phyloP scores from a whole-genome alignment of 805 yeast genomes.

The Metschnikowia similis region DNA sequence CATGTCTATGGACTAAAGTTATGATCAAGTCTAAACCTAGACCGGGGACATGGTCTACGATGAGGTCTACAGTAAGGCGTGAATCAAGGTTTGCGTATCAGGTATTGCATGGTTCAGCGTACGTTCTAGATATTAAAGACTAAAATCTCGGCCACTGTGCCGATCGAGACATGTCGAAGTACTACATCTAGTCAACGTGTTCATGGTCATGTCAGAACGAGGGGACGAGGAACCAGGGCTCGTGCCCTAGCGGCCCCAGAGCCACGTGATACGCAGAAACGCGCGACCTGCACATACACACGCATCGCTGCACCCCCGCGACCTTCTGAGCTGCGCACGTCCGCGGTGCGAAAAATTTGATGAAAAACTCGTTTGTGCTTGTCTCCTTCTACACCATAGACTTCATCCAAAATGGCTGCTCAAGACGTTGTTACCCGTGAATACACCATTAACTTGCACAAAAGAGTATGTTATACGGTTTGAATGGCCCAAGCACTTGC shows the following conservation, averaged over 20 bases:
- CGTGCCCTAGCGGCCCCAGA: not conserved
- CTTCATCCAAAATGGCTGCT: conserved; percentile 63
- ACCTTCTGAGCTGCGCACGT: conserved; percentile 12
- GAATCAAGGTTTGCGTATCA: too few species aligned
- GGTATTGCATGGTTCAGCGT: too few species aligned
- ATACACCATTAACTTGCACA: conserved; percentile 99
- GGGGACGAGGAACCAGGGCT: not conserved
- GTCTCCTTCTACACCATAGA: conserved; percentile 11
- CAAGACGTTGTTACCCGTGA: conserved; percentile 99
- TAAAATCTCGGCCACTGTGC: too few species aligned
- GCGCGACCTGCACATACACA: not conserved
- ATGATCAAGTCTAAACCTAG: too few species aligned
- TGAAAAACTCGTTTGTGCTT: conserved; percentile 11
- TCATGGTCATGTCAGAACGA: not conserved
- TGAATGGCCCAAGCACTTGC: too few species aligned
- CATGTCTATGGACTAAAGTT: too few species aligned
- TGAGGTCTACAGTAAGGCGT: too few species aligned
- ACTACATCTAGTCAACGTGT: too few species aligned
- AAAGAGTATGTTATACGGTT: conserved; percentile 70
- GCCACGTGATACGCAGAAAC: not conserved
- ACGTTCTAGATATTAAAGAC: too few species aligned
- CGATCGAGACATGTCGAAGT: too few species aligned
- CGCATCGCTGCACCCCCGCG: not conserved
- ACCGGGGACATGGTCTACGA: too few species aligned
- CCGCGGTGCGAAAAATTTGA: conserved; percentile 15